Percentiles rank a stretch among this genome's conserved stretches.
These are phyloP conservation scores for Blastocystis sp. DNA, from an alignment of 352 stramenopile species.

Conservation along the genomic window DNA sequence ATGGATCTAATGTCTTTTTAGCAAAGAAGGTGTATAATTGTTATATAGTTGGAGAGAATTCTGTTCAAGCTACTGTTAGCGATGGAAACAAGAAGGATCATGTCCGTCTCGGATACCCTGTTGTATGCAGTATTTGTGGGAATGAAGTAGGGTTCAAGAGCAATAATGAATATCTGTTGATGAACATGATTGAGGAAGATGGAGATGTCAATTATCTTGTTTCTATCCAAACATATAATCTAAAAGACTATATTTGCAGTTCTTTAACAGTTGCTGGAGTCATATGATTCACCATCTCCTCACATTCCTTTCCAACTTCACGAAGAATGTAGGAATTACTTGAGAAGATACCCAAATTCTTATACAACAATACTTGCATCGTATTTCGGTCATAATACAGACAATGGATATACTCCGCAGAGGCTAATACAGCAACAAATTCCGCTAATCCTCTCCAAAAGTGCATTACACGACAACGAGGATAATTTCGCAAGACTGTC, in stretches of 20 bases:
- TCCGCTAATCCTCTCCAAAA: conserved; percentile 49
- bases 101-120: not conserved
- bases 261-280: not conserved
- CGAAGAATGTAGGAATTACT: conserved; percentile 17
- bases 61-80: not conserved
- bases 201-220: not conserved
- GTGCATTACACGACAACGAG: conserved; percentile 56
- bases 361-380: conserved; percentile 25
- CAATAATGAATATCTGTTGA: not conserved
- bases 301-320: conserved; percentile 8
- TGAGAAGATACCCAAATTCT: conserved; percentile 28
- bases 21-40: conserved; percentile 15
- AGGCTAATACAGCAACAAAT: conserved; percentile 10
- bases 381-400: conserved; percentile 42
- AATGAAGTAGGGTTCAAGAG: conserved; percentile 52
- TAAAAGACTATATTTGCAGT: conserved; percentile 14
- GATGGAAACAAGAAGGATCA: not conserved
- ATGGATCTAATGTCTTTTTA: not conserved
- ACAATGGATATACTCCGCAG: conserved; percentile 24
- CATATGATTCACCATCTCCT: conserved; percentile 35
- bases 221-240: not conserved
- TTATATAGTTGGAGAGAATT: not conserved
- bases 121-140: conserved; percentile 11
- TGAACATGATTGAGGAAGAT: conserved; percentile 47
- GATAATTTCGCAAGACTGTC: conserved; percentile 50